Percentiles rank a stretch among this genome's conserved stretches.
These are phyloP conservation scores for Neofusicoccum kwambonambiense DNA, from an alignment of 2,329 filamentous ascomycete species.

Conservation along the genomic window DNA sequence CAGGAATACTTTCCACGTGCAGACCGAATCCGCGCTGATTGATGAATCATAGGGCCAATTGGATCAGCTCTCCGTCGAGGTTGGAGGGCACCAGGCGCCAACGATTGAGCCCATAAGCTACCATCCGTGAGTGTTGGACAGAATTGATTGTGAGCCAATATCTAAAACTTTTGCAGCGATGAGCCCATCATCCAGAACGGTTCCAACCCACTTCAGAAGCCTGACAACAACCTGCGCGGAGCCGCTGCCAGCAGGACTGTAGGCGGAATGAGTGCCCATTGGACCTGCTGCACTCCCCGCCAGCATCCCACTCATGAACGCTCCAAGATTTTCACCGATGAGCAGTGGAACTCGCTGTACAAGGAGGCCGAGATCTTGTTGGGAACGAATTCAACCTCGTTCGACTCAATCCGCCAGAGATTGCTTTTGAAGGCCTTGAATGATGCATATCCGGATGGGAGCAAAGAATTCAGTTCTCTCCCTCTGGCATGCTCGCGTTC, in stretches of 20 bases:
- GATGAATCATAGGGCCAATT: no score
- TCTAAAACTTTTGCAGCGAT: neutral
- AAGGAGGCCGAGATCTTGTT: neutral
- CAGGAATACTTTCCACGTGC: no score
- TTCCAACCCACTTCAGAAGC: conserved; percentile 21
- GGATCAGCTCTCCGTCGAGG: no score
- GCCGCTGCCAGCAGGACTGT: conserved; percentile 24
- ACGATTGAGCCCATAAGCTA: no score
- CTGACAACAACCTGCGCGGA: conserved; percentile 14
- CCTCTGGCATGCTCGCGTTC: neutral
- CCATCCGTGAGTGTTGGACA: no score
- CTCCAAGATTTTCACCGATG: conserved; percentile 1
- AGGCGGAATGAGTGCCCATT: conserved; percentile 29
- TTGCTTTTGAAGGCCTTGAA: neutral
- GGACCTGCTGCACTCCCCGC: conserved; percentile 25
- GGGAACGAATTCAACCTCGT: neutral
- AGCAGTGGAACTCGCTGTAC: neutral
- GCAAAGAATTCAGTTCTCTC: neutral
- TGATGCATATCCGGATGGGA: neutral
- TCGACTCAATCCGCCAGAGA: neutral
- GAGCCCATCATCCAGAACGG: neutral
- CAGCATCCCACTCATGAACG: conserved; percentile 13
- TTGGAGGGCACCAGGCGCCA: no score
- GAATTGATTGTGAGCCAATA: no score
- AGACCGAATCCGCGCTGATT: no score